Evolutionary conservation across 345 rosid genomes (phyloP).

Genomic region (rapeseed (Brassica napus)): DNA sequence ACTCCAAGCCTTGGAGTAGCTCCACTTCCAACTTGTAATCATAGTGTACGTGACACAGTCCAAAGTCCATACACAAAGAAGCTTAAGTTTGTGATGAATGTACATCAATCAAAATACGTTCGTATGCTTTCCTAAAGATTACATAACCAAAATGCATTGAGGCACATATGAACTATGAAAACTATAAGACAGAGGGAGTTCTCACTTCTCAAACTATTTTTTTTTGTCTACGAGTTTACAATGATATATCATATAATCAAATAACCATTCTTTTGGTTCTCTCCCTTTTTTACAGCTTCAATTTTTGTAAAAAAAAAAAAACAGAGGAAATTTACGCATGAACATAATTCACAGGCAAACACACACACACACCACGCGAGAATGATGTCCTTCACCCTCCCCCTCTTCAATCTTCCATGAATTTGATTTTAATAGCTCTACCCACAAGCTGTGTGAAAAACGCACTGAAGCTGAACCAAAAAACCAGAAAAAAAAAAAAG

Average conservation of each 20-base stretch:
- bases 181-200: background rate
- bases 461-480: conserved; percentile 28
- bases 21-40: conserved; percentile 83
- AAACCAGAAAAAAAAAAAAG: background rate
- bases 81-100: background rate
- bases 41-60: conserved; percentile 55
- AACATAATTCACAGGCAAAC: conserved; percentile 11
- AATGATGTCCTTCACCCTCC: background rate
- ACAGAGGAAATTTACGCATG: conserved; percentile 22
- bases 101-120: background rate
- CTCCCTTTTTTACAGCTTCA: conserved; percentile 24
- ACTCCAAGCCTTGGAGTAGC: conserved; percentile 47
- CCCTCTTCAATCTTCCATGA: conserved; percentile 14
- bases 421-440: background rate
- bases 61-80: background rate
- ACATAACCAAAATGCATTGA: background rate
- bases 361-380: background rate
- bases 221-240: conserved; percentile 3
- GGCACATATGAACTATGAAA: background rate
- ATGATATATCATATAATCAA: background rate
- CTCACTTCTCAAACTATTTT: background rate
- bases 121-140: background rate
- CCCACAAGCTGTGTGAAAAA: conserved; percentile 8
- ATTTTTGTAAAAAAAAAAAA: conserved; percentile 29
- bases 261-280: background rate